phyloP scores from a whole-genome alignment of 73 alveolate species.

The Uronychia setigera region DNA sequence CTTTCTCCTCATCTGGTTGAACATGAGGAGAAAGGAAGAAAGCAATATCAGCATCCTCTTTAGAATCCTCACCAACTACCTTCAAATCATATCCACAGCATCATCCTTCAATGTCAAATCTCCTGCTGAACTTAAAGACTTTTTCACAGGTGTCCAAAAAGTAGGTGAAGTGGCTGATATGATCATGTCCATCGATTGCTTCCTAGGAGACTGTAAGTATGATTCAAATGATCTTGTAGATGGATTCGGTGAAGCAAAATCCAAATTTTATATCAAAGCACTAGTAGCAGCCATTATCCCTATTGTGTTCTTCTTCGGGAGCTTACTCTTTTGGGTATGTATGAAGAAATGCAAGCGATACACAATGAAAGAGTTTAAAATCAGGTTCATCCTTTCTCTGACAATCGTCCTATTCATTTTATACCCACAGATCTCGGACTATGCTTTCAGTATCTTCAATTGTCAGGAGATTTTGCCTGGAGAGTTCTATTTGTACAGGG shows the following conservation, averaged over 20 bases:
- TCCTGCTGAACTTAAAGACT: constrained; percentile 15
- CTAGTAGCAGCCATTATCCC: not conserved
- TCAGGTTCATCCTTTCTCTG: constrained; percentile 14
- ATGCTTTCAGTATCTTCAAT: constrained; percentile 32
- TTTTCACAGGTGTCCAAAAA: constrained; percentile 19
- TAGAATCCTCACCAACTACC: constrained; percentile 37
- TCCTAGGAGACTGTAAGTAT: constrained; percentile 6
- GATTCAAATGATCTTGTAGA: not conserved
- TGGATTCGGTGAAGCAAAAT: not conserved
- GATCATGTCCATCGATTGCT: constrained; percentile 30
- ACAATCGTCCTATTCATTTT: constrained; percentile 15
- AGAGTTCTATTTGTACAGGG: constrained; percentile 24
- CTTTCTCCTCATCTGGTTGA: constrained; percentile 14
- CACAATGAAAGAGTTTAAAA: constrained; percentile 7
- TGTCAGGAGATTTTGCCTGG: constrained; percentile 18
- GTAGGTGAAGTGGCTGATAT: constrained; percentile 25
- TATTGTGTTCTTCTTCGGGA: not conserved
- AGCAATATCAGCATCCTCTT: constrained; percentile 10
- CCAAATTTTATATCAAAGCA: not conserved
- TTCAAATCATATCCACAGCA: constrained; percentile 27
- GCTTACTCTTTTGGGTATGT: not conserved
- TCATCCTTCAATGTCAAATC: constrained; percentile 29
- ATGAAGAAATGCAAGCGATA: constrained; percentile 5
- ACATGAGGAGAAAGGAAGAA: constrained; percentile 14
- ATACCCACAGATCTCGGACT: constrained; percentile 34